Base-by-base conservation (phyloP, 306 rosid genomes). In the Cucumis cinereus region DNA sequence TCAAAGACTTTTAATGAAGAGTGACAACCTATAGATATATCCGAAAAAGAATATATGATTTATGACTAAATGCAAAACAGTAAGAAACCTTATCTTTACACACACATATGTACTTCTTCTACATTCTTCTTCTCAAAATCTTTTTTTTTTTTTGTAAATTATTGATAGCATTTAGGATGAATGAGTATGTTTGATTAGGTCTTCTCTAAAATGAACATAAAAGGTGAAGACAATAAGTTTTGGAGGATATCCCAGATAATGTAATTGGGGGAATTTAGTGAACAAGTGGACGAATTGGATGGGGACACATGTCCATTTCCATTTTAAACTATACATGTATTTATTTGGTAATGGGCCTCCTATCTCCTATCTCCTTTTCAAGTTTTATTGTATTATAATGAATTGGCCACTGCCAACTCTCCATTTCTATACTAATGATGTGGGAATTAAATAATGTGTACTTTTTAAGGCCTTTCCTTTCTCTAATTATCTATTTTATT, bases 171-270 rank as follows among this genome's bases (percentile, higher is more conserved):
- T 66, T 68, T 68, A 41, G 72, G 11, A 41, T 20, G 61, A 56
- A n/a, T n/a, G n/a, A 3, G 35, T 56, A 56, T 56, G 16, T 56
- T 3, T 57, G 30, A 22, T 57, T 7, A 57, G 62, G 33, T 20
- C 73, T 8, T 20, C 17, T 26, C 73, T 67, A 41, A 67, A 67
- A 68, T 43, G 17, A 69, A 70, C 54, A 26, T 15, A 8, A 49
- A 71, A 26, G 67, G 40, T 49, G 75, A 26, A 70, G 75, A 71
- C 75, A 71, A 71, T 47, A 26, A 71, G 58, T 71, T 71, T 71
- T 71, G 75, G 75, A 49, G 41, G 59, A 49, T 49, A 71, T 71
- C 16, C 41, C 14, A 43, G 8, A 24, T 16, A 24, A 14, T 16
- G 41, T 41, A 13, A 71, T 47, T 71, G 75, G 40, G 40, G 15